These are phyloP conservation scores for Alternaria brassicae DNA, from an alignment of 2,329 filamentous ascomycete genomes.

Conservation along the genomic window DNA sequence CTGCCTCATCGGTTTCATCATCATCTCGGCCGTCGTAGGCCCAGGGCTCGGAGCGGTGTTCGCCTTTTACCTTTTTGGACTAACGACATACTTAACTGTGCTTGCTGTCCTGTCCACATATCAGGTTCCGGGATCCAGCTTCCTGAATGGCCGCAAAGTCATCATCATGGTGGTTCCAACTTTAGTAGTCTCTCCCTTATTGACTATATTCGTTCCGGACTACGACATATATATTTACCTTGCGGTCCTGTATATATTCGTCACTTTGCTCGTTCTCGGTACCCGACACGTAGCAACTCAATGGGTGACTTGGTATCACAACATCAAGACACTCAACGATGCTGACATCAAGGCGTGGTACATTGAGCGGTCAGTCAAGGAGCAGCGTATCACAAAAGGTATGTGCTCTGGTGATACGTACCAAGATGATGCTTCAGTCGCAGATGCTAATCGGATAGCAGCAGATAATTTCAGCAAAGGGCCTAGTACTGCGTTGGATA, in stretches of 20 bases:
- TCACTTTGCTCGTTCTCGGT: conserved; percentile 59
- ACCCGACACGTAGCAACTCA: conserved; percentile 62
- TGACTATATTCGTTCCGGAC: conserved; percentile 60
- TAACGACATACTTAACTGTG: conserved; percentile 66
- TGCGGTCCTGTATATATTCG: conserved; percentile 61
- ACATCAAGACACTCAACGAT: conserved; percentile 59
- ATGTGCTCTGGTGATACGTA: conserved; percentile 19
- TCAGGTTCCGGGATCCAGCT: conserved; percentile 61
- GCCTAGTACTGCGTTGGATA: conserved; percentile 29
- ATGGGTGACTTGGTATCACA: conserved; percentile 66
- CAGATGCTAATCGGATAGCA: conserved; percentile 12
- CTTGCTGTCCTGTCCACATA: conserved; percentile 58
- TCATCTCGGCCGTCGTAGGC: conserved; percentile 55
- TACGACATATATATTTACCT: conserved; percentile 66
- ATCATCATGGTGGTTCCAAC: conserved; percentile 64
- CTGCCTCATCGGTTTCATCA: conserved; percentile 60
- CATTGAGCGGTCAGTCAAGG: conserved; percentile 38
- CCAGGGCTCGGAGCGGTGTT: conserved; percentile 62
- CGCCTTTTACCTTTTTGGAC: conserved; percentile 64
- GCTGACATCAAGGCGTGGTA: conserved; percentile 61
- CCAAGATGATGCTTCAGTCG: neutral
- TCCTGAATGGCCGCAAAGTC: conserved; percentile 64
- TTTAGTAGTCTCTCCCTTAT: conserved; percentile 63
- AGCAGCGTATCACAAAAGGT: conserved; percentile 10
- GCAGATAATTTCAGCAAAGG: conserved; percentile 31